Percentiles rank a stretch among this genome's conserved stretches.
These are phyloP conservation scores for Phaeosphaeriaceae sp. DNA, from an alignment of 2,329 filamentous ascomycete genomes.

Conservation along the genomic window DNA sequence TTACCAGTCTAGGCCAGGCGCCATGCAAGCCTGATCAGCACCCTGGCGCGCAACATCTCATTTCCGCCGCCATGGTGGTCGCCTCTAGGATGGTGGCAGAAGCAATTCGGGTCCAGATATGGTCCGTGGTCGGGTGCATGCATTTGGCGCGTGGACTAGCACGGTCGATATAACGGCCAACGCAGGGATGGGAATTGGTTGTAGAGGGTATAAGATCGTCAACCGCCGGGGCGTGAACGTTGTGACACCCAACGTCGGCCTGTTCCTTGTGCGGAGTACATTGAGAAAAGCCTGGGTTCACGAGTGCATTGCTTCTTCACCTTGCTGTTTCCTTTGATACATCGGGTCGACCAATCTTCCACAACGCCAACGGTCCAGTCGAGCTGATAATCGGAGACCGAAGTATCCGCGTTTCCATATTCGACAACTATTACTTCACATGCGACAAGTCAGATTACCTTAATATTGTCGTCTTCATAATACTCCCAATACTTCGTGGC, in stretches of 20 bases:
- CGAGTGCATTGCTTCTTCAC: not conserved
- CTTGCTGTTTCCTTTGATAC: not conserved
- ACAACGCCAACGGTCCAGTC: not conserved
- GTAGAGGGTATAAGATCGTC: conserved; percentile 39
- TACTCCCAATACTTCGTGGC: not conserved
- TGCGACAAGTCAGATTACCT: not conserved
- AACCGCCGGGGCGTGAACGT: conserved; percentile 25
- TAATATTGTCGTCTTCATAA: not conserved
- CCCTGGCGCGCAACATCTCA: conserved; percentile 37
- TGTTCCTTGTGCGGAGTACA: conserved; percentile 10
- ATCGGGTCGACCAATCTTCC: not conserved
- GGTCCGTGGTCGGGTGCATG: conserved; percentile 37
- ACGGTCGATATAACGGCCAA: conserved; percentile 39
- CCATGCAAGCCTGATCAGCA: conserved; percentile 23
- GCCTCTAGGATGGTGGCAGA: conserved; percentile 13
- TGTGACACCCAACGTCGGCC: conserved; percentile 26
- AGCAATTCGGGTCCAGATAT: conserved; percentile 32
- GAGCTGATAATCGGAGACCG: not conserved
- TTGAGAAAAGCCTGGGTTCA: not conserved
- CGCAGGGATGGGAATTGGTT: conserved; percentile 26
- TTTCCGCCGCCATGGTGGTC: conserved; percentile 19
- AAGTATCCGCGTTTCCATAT: not conserved
- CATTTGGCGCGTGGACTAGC: conserved; percentile 36
- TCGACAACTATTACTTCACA: not conserved
- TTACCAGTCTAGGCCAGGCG: conserved; percentile 30